Evolutionary conservation across 2,329 filamentous ascomycete species (phyloP).

Genomic region (Fusarium udum): DNA sequence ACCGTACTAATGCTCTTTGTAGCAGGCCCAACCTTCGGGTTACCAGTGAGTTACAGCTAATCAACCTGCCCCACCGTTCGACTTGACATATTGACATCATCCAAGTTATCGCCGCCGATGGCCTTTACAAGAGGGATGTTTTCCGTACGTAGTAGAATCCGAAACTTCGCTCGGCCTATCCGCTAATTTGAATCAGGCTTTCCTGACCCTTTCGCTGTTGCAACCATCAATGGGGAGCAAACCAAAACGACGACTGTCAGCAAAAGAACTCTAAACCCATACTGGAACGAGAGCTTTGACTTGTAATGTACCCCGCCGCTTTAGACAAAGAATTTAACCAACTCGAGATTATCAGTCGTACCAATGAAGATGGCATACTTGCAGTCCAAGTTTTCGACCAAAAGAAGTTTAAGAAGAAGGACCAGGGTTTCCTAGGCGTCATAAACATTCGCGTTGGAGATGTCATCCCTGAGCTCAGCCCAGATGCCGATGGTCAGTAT

Average conservation of each 20-base stretch:
- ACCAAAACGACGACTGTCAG: conserved; percentile 98
- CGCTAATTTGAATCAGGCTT: conserved; percentile 72
- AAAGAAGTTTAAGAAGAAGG: conserved; percentile 99
- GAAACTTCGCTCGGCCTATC: background rate
- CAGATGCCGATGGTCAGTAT: conserved; percentile 86
- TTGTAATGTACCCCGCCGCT: conserved; percentile 71
- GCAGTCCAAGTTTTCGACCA: conserved; percentile 99
- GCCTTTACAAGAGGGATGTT: conserved; percentile 98
- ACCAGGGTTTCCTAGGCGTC: conserved; percentile 96
- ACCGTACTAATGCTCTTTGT: conserved; percentile 45
- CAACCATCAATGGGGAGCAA: conserved; percentile 96
- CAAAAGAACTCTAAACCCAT: conserved; percentile 98
- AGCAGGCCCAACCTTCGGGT: conserved; percentile 90
- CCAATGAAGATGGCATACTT: conserved; percentile 94
- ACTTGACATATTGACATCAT: conserved; percentile 49
- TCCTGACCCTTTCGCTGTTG: conserved; percentile 96
- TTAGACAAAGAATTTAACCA: conserved; percentile 1
- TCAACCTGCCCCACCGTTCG: conserved; percentile 31
- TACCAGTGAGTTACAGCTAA: conserved; percentile 74
- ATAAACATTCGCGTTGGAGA: conserved; percentile 97
- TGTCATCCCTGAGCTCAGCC: conserved; percentile 83
- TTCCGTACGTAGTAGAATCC: conserved; percentile 77
- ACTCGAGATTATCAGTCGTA: conserved; percentile 67
- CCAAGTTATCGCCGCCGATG: conserved; percentile 96
- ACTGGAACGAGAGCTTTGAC: conserved; percentile 99